Evolutionary conservation across 2,329 filamentous ascomycete species (phyloP).

Genomic region (Lasiodiplodia sp.): DNA sequence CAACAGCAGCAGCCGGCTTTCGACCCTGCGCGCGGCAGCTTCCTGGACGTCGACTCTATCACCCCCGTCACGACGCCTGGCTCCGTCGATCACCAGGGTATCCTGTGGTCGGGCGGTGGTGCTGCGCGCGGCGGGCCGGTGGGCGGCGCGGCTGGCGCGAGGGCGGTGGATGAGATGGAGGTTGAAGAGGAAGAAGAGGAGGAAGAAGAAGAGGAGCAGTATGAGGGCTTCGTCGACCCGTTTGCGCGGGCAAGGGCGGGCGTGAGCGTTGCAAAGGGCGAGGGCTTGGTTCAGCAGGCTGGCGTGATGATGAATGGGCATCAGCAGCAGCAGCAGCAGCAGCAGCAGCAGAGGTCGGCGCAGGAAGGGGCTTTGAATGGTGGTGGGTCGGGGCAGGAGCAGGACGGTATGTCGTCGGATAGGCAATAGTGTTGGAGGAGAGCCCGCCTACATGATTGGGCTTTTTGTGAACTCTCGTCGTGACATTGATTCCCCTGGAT

Average conservation of each 20-base stretch:
- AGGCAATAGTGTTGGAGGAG: not conserved
- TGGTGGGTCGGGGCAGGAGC: not conserved
- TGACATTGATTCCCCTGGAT: not conserved
- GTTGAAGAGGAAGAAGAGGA: not conserved
- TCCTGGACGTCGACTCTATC: constrained; percentile 14
- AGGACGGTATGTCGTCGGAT: not conserved
- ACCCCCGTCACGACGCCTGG: constrained; percentile 7
- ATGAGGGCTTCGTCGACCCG: constrained; percentile 1
- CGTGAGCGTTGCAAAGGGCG: constrained; percentile 21
- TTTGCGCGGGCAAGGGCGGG: constrained; percentile 19
- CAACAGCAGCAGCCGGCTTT: not conserved
- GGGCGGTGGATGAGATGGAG: not conserved
- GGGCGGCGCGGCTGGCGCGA: too few relatives aligned
- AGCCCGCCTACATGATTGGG: not conserved
- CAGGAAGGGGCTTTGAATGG: not conserved
- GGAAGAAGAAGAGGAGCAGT: not conserved
- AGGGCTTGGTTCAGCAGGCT: constrained; percentile 4
- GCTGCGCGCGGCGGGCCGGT: not conserved
- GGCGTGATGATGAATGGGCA: constrained; percentile 11
- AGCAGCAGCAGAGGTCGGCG: not conserved
- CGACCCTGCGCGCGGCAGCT: not conserved
- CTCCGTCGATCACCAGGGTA: not conserved
- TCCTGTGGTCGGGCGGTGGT: too few relatives aligned
- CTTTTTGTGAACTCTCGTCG: not conserved
- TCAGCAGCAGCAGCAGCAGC: not conserved